phyloP scores from a whole-genome alignment of 805 yeast genomes.

The Monosporozyma siamensis region DNA sequence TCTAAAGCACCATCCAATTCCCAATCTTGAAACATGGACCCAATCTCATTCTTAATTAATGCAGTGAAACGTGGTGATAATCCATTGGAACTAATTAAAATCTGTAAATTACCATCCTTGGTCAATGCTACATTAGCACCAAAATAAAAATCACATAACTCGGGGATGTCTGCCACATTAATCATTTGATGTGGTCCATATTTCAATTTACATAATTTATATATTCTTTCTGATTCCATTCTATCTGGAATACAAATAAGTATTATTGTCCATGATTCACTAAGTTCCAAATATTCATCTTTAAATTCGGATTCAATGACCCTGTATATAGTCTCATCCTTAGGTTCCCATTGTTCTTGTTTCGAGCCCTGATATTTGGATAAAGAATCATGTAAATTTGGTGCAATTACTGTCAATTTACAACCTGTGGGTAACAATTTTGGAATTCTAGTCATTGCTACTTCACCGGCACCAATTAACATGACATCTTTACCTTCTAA shows the following conservation, averaged over 20 bases:
- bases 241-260: constrained; percentile 26
- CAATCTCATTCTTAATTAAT: constrained; percentile 21
- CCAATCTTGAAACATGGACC: constrained; percentile 8
- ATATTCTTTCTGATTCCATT: constrained; percentile 16
- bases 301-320: neutral
- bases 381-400: constrained; percentile 20
- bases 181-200: constrained; percentile 25
- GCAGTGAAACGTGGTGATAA: constrained; percentile 28
- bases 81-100: constrained; percentile 28
- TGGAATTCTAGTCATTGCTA: constrained; percentile 24
- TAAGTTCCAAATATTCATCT: neutral
- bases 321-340: neutral
- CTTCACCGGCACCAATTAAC: constrained; percentile 31
- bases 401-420: constrained; percentile 24
- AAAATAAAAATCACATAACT: constrained; percentile 29
- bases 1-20: constrained; percentile 19
- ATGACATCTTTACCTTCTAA: constrained; percentile 19
- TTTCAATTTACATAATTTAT: constrained; percentile 13
- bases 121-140: constrained; percentile 24
- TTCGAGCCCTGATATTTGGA: too few species aligned
- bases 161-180: constrained; percentile 31
- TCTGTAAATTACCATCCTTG: constrained; percentile 9
- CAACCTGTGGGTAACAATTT: constrained; percentile 29
- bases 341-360: constrained; percentile 6
- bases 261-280: constrained; percentile 20